phyloP scores from a whole-genome alignment of 257 asterid species.

The Solanum ossicruentum region DNA sequence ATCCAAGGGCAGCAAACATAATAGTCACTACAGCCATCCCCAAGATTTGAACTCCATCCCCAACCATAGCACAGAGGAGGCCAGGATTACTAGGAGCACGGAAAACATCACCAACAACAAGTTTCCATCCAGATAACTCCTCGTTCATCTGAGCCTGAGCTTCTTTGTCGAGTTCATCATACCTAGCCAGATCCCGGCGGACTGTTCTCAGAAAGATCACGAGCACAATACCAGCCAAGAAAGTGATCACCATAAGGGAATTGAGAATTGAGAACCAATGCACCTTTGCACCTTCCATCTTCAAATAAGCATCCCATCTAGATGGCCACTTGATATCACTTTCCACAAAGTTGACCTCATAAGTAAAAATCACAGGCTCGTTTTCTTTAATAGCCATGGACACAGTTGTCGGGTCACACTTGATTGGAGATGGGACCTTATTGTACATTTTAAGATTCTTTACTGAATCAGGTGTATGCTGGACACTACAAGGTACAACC shows the following conservation, averaged over 20 bases:
- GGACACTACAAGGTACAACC: constrained; percentile 72
- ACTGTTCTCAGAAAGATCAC: constrained; percentile 81
- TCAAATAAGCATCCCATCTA: constrained; percentile 86
- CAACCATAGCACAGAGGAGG: constrained; percentile 83
- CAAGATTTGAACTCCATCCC: constrained; percentile 82
- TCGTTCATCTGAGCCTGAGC: constrained; percentile 94
- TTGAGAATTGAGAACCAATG: constrained; percentile 91
- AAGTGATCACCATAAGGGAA: constrained; percentile 84
- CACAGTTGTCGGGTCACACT: constrained; percentile 57
- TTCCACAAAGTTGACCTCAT: constrained; percentile 67
- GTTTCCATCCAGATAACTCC: constrained; percentile 93
- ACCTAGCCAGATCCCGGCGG: constrained; percentile 64
- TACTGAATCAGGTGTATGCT: constrained; percentile 35
- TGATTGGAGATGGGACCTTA: constrained; percentile 43
- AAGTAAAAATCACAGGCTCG: constrained; percentile 54
- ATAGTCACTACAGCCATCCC: constrained; percentile 87
- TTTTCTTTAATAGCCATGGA: constrained; percentile 62
- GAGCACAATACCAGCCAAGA: constrained; percentile 85
- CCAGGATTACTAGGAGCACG: constrained; percentile 62
- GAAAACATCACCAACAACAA: constrained; percentile 77
- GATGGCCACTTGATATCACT: constrained; percentile 92
- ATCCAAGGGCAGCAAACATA: constrained; percentile 80
- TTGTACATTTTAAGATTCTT: constrained; percentile 49
- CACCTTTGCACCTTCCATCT: constrained; percentile 91
- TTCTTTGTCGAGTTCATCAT: constrained; percentile 86